Evolutionary conservation across 208 protist species (phyloP), one percentile per base, ranked within the genome.

Genomic region (Wallacemonas collosoma): DNA sequence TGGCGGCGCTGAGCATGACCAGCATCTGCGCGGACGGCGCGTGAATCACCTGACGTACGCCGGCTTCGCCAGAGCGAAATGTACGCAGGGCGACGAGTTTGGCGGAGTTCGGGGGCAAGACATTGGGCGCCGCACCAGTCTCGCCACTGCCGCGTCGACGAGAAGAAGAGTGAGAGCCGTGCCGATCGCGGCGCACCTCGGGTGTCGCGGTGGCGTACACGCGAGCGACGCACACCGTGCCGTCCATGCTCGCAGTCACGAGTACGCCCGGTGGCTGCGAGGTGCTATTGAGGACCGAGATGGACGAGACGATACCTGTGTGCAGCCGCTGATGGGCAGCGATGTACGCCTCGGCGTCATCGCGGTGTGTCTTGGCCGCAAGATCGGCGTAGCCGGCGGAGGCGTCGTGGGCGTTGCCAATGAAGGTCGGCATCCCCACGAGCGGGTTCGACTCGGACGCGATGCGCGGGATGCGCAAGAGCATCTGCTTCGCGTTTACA

Each of bases 211-310:
- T 55, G 43, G 45, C 44, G 12, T 65, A 35, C 45, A 72, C 60
- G 41, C 78, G 71, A 60, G 74, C 51, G n/a, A 82, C 73, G 73
- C 72, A 75, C 65, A 85, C 76, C 40, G 77, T 72, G 40, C 83
- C 83, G 43, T 88, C 83, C 38, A 85, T 64, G 67, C 79, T 77
- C 41, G 75, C 74, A 7, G 79, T 77, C 9, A 85, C 76, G 47
- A 85, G 54, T 41, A 83, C 66, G 5, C n/a, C 82, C 71, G 55
- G 55, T 71, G 53, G 78, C 73, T 9, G 66, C 63, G 39, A 72
- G 70, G 44, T 72, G 47, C 38, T 72, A 56, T 51, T 50, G 0
- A 55, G 40, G 35, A 77, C 53, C 2, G 39, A 40, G 38, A 87
- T 71, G 14, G 78, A 81, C 15, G 68, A 78, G n/a, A 87, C 73